Conservation (phyloP, 495 filamentous ascomycete species). For the Pseudomonodictys pantanalensis region DNA sequence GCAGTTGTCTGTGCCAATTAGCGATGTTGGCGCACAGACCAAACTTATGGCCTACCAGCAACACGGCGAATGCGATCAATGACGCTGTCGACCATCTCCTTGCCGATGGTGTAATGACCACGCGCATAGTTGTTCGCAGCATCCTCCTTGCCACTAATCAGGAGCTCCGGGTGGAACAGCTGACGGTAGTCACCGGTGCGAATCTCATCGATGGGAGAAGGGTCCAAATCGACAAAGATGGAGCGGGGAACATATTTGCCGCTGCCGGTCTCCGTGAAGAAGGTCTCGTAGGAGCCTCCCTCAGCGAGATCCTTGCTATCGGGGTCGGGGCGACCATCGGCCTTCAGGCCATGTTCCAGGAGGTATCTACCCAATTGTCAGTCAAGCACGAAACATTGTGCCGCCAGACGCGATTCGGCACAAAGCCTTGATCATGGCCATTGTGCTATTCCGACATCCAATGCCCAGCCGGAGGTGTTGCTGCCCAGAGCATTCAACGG, state of each 20-base stretch:
- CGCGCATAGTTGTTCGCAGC: constrained; percentile 94
- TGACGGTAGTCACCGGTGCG: constrained; percentile 77
- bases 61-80: constrained; percentile 83
- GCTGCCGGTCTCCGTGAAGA: constrained; percentile 81
- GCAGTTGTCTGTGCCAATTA: constrained; percentile 70
- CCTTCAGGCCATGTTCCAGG: constrained; percentile 81
- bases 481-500: constrained; percentile 6
- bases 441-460: too few relatives aligned
- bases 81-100: constrained; percentile 81
- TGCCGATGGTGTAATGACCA: constrained; percentile 91
- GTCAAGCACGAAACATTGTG: too few relatives aligned
- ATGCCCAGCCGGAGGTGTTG: too few relatives aligned
- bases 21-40: background rate
- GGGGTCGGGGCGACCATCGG: constrained; percentile 68
- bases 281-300: constrained; percentile 77
- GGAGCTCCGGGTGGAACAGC: constrained; percentile 83
- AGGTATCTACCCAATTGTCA: too few relatives aligned
- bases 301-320: constrained; percentile 59
- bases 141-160: constrained; percentile 92
- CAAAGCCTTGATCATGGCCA: too few relatives aligned
- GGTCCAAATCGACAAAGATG: constrained; percentile 86
- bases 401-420: too few relatives aligned
- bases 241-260: constrained; percentile 91
- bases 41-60: constrained; percentile 53
- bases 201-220: constrained; percentile 89